phyloP scores from a whole-genome alignment of 805 yeast species.

The Komagataella pseudopastoris region DNA sequence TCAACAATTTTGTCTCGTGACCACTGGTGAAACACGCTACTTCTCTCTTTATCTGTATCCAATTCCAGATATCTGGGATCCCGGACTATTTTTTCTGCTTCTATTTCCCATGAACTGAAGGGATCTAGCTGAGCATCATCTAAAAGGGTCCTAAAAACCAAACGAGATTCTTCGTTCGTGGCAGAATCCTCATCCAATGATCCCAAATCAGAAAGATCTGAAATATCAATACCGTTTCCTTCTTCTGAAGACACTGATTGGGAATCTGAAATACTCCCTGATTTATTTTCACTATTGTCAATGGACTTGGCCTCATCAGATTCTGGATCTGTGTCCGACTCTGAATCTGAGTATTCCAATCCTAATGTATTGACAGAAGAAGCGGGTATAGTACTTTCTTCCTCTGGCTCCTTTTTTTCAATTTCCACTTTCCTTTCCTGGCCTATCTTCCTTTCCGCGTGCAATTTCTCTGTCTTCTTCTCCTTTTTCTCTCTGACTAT shows the following conservation, averaged over 20 bases:
- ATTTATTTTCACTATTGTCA: neutral
- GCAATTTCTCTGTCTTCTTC: neutral
- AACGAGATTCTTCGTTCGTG: neutral
- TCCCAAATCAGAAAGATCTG: neutral
- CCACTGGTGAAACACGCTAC: conserved; percentile 1
- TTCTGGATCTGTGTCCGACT: neutral
- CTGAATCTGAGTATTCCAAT: neutral
- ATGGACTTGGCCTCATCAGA: neutral
- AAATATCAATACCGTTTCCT: neutral
- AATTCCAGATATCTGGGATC: conserved; percentile 12
- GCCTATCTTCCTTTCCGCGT: conserved; percentile 2
- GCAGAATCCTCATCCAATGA: neutral
- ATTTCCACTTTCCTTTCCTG: conserved; percentile 4
- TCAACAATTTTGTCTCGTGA: neutral
- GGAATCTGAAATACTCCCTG: neutral
- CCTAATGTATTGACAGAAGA: neutral
- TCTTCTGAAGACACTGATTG: conserved; percentile 1
- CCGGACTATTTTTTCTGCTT: conserved; percentile 7
- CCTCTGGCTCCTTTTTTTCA: neutral
- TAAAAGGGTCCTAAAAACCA: conserved; percentile 6
- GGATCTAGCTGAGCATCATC: conserved; percentile 7
- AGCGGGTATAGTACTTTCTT: neutral
- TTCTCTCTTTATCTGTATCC: conserved; percentile 6
- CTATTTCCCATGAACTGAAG: conserved; percentile 12
- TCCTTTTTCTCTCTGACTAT: neutral